These are phyloP conservation scores for Cyclotella baltica DNA, from an alignment of 108 stramenopile species.

Conservation along the genomic window DNA sequence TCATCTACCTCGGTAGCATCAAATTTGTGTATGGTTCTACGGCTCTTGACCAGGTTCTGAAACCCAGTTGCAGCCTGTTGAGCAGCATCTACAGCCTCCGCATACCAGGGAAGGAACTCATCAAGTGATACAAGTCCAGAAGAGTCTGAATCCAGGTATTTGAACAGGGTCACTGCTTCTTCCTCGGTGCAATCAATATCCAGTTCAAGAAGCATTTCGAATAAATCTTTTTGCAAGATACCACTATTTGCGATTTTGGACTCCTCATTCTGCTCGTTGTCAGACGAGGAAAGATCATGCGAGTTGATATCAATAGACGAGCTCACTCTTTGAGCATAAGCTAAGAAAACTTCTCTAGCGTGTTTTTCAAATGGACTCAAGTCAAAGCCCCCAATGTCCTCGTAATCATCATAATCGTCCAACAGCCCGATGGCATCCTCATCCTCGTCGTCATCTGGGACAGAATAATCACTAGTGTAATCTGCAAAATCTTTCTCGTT, in stretches of 20 bases:
- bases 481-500: constrained; percentile 55
- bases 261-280: constrained; percentile 19
- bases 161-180: constrained; percentile 62
- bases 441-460: constrained; percentile 1
- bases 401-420: constrained; percentile 25
- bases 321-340: constrained; percentile 46
- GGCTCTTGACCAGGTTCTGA: constrained; percentile 60
- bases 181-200: constrained; percentile 67
- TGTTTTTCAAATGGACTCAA: constrained; percentile 51
- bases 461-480: constrained; percentile 42
- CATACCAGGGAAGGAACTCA: constrained; percentile 80
- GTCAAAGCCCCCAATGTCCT: constrained; percentile 34
- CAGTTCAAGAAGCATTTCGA: constrained; percentile 51
- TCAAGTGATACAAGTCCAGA: constrained; percentile 57
- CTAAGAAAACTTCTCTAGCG: constrained; percentile 54
- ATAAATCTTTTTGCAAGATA: constrained; percentile 43
- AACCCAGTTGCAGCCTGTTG: constrained; percentile 52
- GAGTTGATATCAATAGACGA: constrained; percentile 48
- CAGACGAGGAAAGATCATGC: constrained; percentile 22
- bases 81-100: constrained; percentile 63
- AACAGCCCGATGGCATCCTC: constrained; percentile 4
- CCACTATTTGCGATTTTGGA: constrained; percentile 35
- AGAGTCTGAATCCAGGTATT: constrained; percentile 66
- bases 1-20: constrained; percentile 71
- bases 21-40: constrained; percentile 69